Percentiles rank a stretch among this genome's conserved stretches.
Evolutionary conservation across 352 stramenopile species (phyloP).

Genomic region (Phytophthora kernoviae): DNA sequence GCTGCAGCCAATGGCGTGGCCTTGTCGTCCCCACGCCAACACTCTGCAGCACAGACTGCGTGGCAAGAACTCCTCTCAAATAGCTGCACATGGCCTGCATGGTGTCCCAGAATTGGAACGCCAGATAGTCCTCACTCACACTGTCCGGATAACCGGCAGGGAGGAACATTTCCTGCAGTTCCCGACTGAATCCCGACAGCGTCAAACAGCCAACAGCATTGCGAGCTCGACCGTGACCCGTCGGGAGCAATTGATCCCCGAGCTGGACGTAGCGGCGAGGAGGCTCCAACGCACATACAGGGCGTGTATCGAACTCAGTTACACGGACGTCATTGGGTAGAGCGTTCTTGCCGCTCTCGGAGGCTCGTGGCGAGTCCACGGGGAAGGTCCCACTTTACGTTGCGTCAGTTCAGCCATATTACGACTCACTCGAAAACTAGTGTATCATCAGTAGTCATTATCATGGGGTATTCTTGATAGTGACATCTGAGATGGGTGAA

Average conservation of each 20-base stretch:
- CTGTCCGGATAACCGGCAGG: slow-evolving; percentile 85
- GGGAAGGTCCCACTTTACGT: slow-evolving; percentile 44
- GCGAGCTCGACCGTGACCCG: slow-evolving; percentile 12
- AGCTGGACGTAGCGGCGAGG: slow-evolving; percentile 54
- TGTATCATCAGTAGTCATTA: too few species aligned
- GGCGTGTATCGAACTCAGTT: slow-evolving; percentile 64
- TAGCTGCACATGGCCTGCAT: slow-evolving; percentile 96
- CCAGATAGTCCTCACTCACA: slow-evolving; percentile 91
- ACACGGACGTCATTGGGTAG: slow-evolving; percentile 37
- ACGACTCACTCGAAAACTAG: neutral
- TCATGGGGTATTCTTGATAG: too few species aligned
- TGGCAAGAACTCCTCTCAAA: slow-evolving; percentile 92
- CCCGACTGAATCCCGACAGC: slow-evolving; percentile 42
- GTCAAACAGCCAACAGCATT: slow-evolving; percentile 34
- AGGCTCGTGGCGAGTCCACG: slow-evolving; percentile 9
- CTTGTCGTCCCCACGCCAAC: slow-evolving; percentile 91
- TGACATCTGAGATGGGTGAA: slow-evolving; percentile 11
- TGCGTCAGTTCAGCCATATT: slow-evolving; percentile 53
- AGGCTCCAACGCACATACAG: slow-evolving; percentile 55
- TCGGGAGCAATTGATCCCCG: slow-evolving; percentile 36
- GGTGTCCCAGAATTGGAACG: slow-evolving; percentile 96
- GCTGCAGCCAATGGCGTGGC: slow-evolving; percentile 72
- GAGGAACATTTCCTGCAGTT: slow-evolving; percentile 88
- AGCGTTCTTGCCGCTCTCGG: slow-evolving; percentile 15
- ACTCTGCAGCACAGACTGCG: slow-evolving; percentile 92